A percentile compares a stretch with the other conserved stretches of the same genome.
phyloP scores from a whole-genome alignment of 345 rosid species.

The Salix viminalis region DNA sequence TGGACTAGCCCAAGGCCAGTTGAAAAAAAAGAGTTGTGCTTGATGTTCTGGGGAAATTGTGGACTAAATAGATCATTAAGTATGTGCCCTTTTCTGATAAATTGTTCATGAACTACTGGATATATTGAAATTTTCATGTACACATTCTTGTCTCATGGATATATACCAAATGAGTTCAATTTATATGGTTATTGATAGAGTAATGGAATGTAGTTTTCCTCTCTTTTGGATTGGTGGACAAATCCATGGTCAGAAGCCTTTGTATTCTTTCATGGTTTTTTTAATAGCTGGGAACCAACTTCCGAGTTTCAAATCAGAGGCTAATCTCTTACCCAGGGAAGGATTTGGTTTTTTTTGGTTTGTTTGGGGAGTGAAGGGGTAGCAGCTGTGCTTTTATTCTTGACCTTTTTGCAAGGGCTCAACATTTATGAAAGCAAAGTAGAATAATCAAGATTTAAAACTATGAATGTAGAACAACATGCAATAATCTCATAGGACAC shows the following conservation, averaged over 20 bases:
- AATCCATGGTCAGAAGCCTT: not conserved
- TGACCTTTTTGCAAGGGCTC: not conserved
- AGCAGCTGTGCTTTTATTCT: not conserved
- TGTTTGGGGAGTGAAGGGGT: not conserved
- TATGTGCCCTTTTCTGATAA: not conserved
- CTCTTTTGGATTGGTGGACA: not conserved
- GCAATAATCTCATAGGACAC: not conserved
- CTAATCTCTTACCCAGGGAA: not conserved
- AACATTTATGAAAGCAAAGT: not conserved
- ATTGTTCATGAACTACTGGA: not conserved
- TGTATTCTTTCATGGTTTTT: not conserved
- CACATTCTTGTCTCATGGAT: not conserved
- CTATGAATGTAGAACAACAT: not conserved
- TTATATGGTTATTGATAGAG: not conserved
- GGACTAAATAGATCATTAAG: not conserved
- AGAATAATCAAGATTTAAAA: not conserved
- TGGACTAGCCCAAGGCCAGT: too few species aligned
- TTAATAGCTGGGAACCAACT: not conserved
- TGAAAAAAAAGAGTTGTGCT: not conserved
- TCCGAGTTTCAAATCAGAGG: not conserved
- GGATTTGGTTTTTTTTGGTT: not conserved
- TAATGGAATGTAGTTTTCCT: not conserved
- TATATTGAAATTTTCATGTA: not conserved
- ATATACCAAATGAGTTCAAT: not conserved
- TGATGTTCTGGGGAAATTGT: not conserved